phyloP scores from a whole-genome alignment of 352 stramenopile genomes.

The Phytophthora foliorum region DNA sequence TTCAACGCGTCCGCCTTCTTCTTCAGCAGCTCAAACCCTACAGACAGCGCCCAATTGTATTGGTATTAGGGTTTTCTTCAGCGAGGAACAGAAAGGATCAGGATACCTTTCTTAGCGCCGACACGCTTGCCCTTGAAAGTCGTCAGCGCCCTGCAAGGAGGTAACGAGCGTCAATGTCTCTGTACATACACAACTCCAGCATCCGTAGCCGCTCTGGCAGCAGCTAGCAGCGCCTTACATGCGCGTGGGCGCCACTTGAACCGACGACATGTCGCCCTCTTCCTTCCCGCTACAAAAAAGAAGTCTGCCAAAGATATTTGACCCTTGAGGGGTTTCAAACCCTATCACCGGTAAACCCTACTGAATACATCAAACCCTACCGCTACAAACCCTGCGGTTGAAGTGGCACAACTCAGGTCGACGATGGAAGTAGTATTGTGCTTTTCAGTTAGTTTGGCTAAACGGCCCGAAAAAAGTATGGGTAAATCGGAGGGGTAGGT shows the following conservation, averaged over 20 bases:
- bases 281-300: slow-evolving; percentile 11
- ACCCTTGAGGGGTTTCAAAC: too few relatives aligned
- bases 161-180: slow-evolving; percentile 12
- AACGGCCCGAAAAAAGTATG: too few relatives aligned
- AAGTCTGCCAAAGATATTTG: slow-evolving; percentile 35
- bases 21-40: slow-evolving; percentile 90
- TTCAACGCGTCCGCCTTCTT: slow-evolving; percentile 99
- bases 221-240: slow-evolving; percentile 60
- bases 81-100: neutral
- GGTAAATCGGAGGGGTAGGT: too few relatives aligned
- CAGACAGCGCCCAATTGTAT: neutral
- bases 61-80: slow-evolving; percentile 4
- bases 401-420: slow-evolving; percentile 25
- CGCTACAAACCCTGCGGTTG: too few relatives aligned
- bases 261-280: slow-evolving; percentile 42
- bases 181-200: neutral
- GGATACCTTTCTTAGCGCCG: slow-evolving; percentile 86
- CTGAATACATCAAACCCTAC: neutral
- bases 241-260: slow-evolving; percentile 81
- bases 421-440: slow-evolving; percentile 22
- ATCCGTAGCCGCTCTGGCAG: neutral
- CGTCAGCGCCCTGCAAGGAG: slow-evolving; percentile 76
- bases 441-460: too few relatives aligned
- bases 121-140: slow-evolving; percentile 88
- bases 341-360: slow-evolving; percentile 1